Conservation (phyloP, 148 eudicot genomes). For the Silene uniflora region DNA sequence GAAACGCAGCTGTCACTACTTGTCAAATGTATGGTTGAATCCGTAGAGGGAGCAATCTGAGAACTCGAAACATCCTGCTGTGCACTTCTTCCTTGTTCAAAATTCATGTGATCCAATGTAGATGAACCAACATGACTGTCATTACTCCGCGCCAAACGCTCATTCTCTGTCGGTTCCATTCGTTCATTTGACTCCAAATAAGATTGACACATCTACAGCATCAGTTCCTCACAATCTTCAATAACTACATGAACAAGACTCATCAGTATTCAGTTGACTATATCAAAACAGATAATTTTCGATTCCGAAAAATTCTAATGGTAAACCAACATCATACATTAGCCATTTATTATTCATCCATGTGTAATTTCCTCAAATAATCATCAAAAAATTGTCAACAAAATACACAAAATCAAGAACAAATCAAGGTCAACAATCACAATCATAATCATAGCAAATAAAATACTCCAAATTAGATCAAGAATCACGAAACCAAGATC, state of each 20-base stretch:
- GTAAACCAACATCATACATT: neutral
- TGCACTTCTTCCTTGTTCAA: constrained; percentile 20
- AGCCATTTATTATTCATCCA: neutral
- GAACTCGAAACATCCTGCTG: constrained; percentile 35
- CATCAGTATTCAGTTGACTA: constrained; percentile 12
- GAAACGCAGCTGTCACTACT: no score
- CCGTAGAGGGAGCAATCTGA: constrained; percentile 21
- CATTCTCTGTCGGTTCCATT: constrained; percentile 39
- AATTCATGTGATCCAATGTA: constrained; percentile 25
- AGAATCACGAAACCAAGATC: neutral
- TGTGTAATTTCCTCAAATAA: neutral
- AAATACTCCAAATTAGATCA: neutral
- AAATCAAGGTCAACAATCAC: constrained; percentile 21
- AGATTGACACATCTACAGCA: constrained; percentile 41
- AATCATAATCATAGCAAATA: neutral
- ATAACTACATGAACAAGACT: constrained; percentile 6
- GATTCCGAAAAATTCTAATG: neutral
- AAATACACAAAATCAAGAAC: neutral
- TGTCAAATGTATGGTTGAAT: constrained; percentile 37
- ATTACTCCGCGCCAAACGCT: constrained; percentile 21
- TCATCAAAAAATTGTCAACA: neutral
- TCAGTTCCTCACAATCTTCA: constrained; percentile 12
- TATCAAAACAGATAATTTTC: constrained; percentile 3
- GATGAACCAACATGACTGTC: constrained; percentile 25
- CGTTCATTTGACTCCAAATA: constrained; percentile 32